Conservation (phyloP, 306 rosid genomes). For the Cucurbita moschata region DNA sequence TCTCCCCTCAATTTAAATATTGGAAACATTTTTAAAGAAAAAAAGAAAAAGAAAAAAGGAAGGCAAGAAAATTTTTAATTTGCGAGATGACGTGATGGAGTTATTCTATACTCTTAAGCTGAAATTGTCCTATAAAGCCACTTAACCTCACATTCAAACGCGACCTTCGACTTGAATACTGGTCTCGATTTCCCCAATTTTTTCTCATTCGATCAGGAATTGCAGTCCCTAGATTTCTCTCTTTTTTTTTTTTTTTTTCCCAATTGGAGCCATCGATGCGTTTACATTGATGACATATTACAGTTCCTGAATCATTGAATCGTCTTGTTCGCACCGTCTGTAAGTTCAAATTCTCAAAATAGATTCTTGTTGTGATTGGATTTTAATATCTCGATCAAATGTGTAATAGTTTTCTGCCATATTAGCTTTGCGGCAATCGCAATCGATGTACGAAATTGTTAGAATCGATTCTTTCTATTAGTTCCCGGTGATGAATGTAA, state of each 20-base stretch:
- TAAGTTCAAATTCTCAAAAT: conserved; percentile 20
- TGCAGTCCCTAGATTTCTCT: not conserved
- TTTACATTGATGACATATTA: not conserved
- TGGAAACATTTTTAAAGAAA: no score
- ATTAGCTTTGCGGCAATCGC: not conserved
- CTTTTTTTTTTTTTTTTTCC: not conserved
- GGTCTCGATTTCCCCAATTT: not conserved
- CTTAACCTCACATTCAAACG: not conserved
- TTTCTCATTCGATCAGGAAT: not conserved
- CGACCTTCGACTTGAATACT: not conserved
- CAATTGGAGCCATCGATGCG: not conserved
- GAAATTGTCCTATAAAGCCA: not conserved
- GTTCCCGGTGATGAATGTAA: not conserved
- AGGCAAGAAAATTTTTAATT: not conserved
- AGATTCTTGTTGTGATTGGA: not conserved
- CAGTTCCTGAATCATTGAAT: conserved; percentile 5
- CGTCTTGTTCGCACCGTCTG: conserved; percentile 20
- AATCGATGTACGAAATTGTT: not conserved
- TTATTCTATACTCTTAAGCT: not conserved
- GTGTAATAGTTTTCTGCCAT: not conserved
- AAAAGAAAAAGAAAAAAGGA: no score
- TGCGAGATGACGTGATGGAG: not conserved
- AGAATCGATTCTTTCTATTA: not conserved
- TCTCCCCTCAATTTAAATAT: no score
- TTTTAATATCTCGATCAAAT: not conserved